Conservation (phyloP, 2,329 filamentous ascomycete genomes). For the Fusarium chuoi region DNA sequence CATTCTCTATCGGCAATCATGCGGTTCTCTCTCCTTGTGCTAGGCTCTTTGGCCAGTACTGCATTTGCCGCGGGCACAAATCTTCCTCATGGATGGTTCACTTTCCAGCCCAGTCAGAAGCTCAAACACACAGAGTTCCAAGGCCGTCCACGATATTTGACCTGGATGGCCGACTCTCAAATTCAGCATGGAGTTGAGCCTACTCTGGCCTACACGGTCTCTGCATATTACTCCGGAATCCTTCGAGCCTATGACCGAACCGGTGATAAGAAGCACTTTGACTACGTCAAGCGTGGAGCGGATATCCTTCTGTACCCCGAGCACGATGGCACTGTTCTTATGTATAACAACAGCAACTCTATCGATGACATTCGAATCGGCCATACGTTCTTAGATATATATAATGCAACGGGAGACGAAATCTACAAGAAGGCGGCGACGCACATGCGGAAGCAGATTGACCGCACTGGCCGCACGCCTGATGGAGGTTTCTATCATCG, state of each 20-base stretch:
- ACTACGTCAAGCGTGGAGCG: constrained; percentile 40
- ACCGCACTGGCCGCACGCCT: constrained; percentile 51
- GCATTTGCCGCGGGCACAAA: constrained; percentile 3
- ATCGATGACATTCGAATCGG: constrained; percentile 34
- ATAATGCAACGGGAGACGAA: constrained; percentile 19
- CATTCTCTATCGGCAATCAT: not conserved
- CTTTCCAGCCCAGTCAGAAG: constrained; percentile 19
- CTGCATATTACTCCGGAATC: constrained; percentile 29
- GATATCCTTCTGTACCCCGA: constrained; percentile 40
- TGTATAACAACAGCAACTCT: constrained; percentile 32
- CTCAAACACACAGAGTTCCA: constrained; percentile 14
- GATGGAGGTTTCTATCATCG: constrained; percentile 64
- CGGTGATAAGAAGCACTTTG: constrained; percentile 34
- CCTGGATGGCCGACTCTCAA: constrained; percentile 45
- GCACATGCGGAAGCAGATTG: constrained; percentile 23
- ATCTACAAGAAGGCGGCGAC: constrained; percentile 32
- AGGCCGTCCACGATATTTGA: constrained; percentile 38
- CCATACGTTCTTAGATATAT: constrained; percentile 30
- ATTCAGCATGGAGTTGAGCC: constrained; percentile 43
- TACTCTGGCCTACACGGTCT: constrained; percentile 40
- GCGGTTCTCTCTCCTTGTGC: not conserved
- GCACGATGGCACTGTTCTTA: constrained; percentile 32
- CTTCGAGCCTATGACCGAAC: constrained; percentile 35
- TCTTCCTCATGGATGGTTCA: constrained; percentile 27
- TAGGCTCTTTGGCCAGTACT: not conserved